phyloP scores from a whole-genome alignment of 1,284 basidiomycete species.

The Tetrapyrgos nigripes region DNA sequence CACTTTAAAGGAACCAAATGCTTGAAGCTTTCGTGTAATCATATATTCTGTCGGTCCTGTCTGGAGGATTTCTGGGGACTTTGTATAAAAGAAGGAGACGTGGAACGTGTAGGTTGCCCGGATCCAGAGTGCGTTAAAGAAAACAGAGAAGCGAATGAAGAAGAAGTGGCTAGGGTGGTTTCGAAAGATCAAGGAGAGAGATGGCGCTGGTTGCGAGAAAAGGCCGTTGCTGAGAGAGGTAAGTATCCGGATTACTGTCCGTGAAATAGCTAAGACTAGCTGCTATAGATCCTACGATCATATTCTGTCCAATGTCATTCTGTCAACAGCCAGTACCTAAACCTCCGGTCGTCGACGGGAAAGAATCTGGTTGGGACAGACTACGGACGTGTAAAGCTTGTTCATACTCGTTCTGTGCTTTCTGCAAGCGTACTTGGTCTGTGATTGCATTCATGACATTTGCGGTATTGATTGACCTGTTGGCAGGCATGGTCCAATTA shows the following conservation, averaged over 20 bases:
- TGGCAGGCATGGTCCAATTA: slow-evolving; percentile 75
- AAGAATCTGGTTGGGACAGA: slow-evolving; percentile 68
- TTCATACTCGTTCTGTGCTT: slow-evolving; percentile 74
- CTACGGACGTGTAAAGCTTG: slow-evolving; percentile 73
- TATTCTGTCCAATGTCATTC: slow-evolving; percentile 75
- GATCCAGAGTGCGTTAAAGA: slow-evolving; percentile 77
- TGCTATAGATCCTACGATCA: slow-evolving; percentile 71
- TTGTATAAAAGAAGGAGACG: slow-evolving; percentile 76
- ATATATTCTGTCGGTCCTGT: slow-evolving; percentile 78
- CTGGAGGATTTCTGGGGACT: slow-evolving; percentile 77
- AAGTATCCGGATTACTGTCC: slow-evolving; percentile 15
- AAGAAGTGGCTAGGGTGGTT: slow-evolving; percentile 75
- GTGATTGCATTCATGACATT: slow-evolving; percentile 15
- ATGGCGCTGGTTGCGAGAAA: slow-evolving; percentile 78
- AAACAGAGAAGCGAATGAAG: slow-evolving; percentile 64
- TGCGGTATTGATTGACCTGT: slow-evolving; percentile 1
- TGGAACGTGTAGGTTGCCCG: slow-evolving; percentile 74
- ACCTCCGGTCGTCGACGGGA: slow-evolving; percentile 47
- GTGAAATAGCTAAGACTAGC: background rate
- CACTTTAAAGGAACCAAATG: slow-evolving; percentile 74
- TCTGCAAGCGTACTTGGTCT: slow-evolving; percentile 78
- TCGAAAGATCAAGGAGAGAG: slow-evolving; percentile 64
- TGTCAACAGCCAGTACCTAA: slow-evolving; percentile 75
- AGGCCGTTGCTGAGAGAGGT: slow-evolving; percentile 74
- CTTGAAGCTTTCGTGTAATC: slow-evolving; percentile 66